phyloP scores from a whole-genome alignment of 371 early-diverging fungal species.

The Mucor plumbeus region DNA sequence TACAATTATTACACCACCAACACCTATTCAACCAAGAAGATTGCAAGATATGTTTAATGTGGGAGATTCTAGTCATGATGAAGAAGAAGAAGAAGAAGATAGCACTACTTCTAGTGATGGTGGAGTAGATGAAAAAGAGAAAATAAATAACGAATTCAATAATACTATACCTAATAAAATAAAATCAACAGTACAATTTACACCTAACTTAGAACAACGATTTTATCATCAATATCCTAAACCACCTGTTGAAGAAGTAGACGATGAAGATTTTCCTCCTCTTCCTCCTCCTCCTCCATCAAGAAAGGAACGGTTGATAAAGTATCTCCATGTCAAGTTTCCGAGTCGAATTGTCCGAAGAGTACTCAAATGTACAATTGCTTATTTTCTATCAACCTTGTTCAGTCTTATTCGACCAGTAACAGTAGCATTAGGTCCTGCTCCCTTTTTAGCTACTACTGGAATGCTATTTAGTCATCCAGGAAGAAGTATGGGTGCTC shows the following conservation, averaged over 20 bases:
- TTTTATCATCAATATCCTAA: slow-evolving; percentile 23
- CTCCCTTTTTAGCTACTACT: slow-evolving; percentile 48
- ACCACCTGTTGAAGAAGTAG: slow-evolving; percentile 26
- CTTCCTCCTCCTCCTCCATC: slow-evolving; percentile 7
- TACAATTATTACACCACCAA: not conserved
- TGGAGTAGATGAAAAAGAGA: not conserved
- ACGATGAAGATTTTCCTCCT: slow-evolving; percentile 6
- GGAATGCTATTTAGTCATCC: slow-evolving; percentile 59
- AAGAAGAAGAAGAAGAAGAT: slow-evolving; percentile 15
- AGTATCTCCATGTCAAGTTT: slow-evolving; percentile 43
- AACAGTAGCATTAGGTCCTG: slow-evolving; percentile 40
- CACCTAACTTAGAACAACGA: slow-evolving; percentile 18
- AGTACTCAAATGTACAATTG: slow-evolving; percentile 57
- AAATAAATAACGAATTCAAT: not conserved
- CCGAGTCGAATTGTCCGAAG: slow-evolving; percentile 59
- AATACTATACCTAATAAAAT: not conserved
- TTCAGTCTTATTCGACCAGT: slow-evolving; percentile 50
- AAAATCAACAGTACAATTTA: slow-evolving; percentile 19
- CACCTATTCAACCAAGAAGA: slow-evolving; percentile 1
- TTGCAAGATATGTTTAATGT: slow-evolving; percentile 20
- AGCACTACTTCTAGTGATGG: not conserved
- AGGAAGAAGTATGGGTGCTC: slow-evolving; percentile 55
- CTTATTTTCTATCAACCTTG: slow-evolving; percentile 50
- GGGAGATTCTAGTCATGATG: slow-evolving; percentile 16
- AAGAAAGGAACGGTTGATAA: slow-evolving; percentile 18